A percentile compares a stretch with the other conserved stretches of the same genome.
phyloP scores from a whole-genome alignment of 768 basidiomycete genomes.

The Infundibulicybe gibba region DNA sequence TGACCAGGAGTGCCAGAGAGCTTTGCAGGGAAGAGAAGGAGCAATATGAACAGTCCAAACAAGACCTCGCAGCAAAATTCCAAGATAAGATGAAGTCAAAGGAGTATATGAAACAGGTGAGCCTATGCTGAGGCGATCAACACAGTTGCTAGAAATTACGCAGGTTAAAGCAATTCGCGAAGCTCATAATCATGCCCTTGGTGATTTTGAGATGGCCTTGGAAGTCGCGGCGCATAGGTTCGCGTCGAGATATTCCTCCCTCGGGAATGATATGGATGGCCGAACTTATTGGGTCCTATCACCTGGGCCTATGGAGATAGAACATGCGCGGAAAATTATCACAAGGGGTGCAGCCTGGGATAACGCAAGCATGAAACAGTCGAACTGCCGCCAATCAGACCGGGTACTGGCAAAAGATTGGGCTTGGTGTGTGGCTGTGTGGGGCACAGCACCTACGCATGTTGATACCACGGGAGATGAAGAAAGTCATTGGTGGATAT shows the following conservation, averaged over 20 bases:
- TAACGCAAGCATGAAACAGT: no score
- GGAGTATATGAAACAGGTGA: slow-evolving; percentile 7
- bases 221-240: slow-evolving; percentile 43
- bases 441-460: no score
- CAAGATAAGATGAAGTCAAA: slow-evolving; percentile 18
- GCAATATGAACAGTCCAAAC: slow-evolving; percentile 47
- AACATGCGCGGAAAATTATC: slow-evolving; percentile 42
- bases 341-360: no score
- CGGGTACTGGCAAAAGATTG: no score
- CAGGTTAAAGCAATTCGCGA: no score
- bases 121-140: no score
- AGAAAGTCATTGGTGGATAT: no score
- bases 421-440: no score
- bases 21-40: slow-evolving; percentile 53
- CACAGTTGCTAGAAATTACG: no score
- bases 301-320: slow-evolving; percentile 55
- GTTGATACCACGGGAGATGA: no score
- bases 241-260: slow-evolving; percentile 49
- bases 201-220: slow-evolving; percentile 51
- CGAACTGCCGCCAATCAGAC: no score
- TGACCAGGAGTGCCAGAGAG: slow-evolving; percentile 46
- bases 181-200: slow-evolving; percentile 47
- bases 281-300: slow-evolving; percentile 66
- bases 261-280: slow-evolving; percentile 71
- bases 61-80: slow-evolving; percentile 21